Evolutionary conservation across 768 basidiomycete species (phyloP).

Genomic region (Hericium alpestre): DNA sequence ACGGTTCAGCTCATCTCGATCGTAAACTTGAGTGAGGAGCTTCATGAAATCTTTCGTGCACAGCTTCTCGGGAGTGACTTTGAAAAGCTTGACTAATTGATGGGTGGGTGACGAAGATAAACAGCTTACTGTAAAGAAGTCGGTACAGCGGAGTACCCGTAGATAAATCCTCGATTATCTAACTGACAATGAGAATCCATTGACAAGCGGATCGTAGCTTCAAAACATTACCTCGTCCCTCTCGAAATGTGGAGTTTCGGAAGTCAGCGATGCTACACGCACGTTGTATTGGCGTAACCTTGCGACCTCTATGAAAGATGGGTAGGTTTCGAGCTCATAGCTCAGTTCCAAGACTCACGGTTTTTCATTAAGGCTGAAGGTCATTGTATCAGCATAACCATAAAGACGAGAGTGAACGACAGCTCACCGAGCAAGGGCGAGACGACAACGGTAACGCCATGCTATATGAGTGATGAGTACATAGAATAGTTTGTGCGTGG

Average conservation of each 20-base stretch:
- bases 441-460: conserved; percentile 63
- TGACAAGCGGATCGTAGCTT: neutral
- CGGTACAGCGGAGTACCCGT: conserved; percentile 49
- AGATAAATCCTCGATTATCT: conserved; percentile 56
- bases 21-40: conserved; percentile 39
- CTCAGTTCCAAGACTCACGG: conserved; percentile 34
- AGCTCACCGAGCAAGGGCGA: conserved; percentile 64
- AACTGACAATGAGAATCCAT: neutral
- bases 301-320: conserved; percentile 43
- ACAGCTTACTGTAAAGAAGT: conserved; percentile 59
- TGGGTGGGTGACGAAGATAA: neutral
- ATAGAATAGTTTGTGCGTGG: neutral
- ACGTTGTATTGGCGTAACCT: conserved; percentile 45
- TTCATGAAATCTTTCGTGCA: conserved; percentile 41
- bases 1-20: conserved; percentile 51
- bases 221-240: conserved; percentile 36
- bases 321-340: neutral
- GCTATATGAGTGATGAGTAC: conserved; percentile 24
- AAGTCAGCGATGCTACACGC: conserved; percentile 50
- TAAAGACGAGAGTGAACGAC: neutral
- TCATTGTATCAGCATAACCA: neutral
- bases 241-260: conserved; percentile 48
- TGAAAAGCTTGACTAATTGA: neutral
- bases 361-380: conserved; percentile 69
- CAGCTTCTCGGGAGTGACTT: conserved; percentile 74